Conservation (phyloP, 495 filamentous ascomycete species). For the Astrothelium subdiscretum region DNA sequence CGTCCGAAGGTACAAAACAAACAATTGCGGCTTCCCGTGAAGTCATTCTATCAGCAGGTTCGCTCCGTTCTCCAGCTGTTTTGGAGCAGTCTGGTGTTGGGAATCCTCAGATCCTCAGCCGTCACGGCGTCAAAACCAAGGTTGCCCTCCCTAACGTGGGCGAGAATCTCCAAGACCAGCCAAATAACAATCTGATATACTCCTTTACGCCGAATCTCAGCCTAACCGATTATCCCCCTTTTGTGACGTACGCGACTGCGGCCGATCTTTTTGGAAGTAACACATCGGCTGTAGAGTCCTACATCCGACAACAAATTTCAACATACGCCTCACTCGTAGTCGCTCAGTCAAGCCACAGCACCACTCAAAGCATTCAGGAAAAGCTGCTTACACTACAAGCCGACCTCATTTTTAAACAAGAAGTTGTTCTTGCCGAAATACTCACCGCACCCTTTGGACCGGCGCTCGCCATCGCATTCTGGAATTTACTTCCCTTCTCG, state of each 20-base stretch:
- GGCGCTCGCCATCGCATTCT: background rate
- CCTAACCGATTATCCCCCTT: background rate
- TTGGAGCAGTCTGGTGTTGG: constrained; percentile 56
- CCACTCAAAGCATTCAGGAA: background rate
- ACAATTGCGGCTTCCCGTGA: constrained; percentile 31
- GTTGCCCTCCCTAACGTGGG: constrained; percentile 50
- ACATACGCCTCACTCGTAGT: background rate
- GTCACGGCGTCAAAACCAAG: constrained; percentile 39
- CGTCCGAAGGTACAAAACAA: background rate
- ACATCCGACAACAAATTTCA: background rate
- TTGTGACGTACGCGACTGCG: background rate
- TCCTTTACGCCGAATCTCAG: background rate
- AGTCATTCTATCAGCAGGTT: constrained; percentile 52
- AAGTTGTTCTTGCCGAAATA: background rate
- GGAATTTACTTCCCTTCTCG: constrained; percentile 10
- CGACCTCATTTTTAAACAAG: constrained; percentile 4
- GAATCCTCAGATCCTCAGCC: constrained; percentile 34
- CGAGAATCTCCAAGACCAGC: constrained; percentile 53
- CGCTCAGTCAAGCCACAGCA: background rate
- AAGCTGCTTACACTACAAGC: background rate
- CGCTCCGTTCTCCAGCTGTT: constrained; percentile 50
- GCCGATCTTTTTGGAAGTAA: background rate
- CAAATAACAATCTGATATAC: background rate
- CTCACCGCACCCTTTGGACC: background rate
- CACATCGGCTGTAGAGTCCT: background rate